Evolutionary conservation across 169 alveolate genomes (phyloP), one percentile per base, ranked within the genome.

Genomic region (Eimeria necatrix): DNA sequence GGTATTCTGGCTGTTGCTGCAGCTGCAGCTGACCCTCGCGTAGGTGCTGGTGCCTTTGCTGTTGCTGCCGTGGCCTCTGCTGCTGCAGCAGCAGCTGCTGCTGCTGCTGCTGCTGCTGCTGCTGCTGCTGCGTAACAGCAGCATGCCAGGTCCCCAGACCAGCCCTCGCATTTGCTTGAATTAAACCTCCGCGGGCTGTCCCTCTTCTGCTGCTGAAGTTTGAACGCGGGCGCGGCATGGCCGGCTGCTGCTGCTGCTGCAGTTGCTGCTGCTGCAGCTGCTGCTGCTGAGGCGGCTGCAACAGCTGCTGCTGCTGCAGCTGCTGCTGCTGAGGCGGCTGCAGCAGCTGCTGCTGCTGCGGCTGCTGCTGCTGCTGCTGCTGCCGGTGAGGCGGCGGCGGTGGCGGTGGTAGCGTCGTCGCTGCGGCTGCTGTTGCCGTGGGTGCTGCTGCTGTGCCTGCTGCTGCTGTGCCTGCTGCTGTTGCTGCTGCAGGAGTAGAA

Each of bases 251-350:
- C n/a, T n/a, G n/a, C n/a, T n/a, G n/a, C n/a, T n/a, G n/a, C n/a
- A n/a, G n/a, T n/a, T n/a, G n/a, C n/a, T n/a, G n/a, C n/a, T n/a
- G n/a, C n/a, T n/a, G n/a, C n/a, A n/a, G n/a, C n/a, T n/a, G n/a
- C n/a, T n/a, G n/a, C n/a, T n/a, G n/a, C 8, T 8, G 64, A 56
- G 64, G 64, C 20, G 64, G 14, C 14, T 56, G 64, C 20, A 9
- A 56, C 64, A 56, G 64, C 20, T 8, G 64, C 8, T 56, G 64
- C 64, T 56, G 64, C 64, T 56, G 64, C 64, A 9, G 64, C 8
- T 56, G 64, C 64, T 56, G 64, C 64, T 56, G 64, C 64, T 56
- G 64, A 56, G n/a, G n/a, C n/a, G n/a, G n/a, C n/a, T n/a, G n/a
- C n/a, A n/a, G n/a, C n/a, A n/a, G n/a, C n/a, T n/a, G n/a, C n/a